A percentile compares a stretch with the other conserved stretches of the same genome.
Evolutionary conservation across 305 asterid species (phyloP).

Genomic region (Caryopteris hybrid): DNA sequence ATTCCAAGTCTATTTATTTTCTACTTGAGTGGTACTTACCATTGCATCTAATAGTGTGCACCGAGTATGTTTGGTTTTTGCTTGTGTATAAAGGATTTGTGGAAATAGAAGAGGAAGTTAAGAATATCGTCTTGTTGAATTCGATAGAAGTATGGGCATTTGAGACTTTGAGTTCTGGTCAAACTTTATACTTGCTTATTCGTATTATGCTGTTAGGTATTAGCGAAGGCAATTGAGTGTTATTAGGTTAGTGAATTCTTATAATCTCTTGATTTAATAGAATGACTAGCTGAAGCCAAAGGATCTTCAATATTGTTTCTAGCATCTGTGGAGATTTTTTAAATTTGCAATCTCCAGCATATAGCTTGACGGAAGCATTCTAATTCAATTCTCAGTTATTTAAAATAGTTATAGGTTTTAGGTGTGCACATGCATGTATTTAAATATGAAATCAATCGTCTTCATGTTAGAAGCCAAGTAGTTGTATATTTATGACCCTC

Average conservation of each 20-base stretch:
- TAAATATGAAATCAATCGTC: neutral
- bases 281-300: constrained; percentile 17
- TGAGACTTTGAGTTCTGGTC: neutral
- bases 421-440: neutral
- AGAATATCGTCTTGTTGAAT: neutral
- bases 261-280: constrained; percentile 1
- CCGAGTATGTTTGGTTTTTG: neutral
- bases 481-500: neutral
- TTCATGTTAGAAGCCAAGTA: neutral
- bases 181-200: neutral
- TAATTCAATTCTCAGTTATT: neutral
- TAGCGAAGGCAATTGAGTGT: neutral
- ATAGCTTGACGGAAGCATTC: constrained; percentile 2
- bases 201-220: neutral
- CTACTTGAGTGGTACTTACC: neutral
- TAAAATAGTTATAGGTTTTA: neutral
- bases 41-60: constrained; percentile 10
- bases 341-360: neutral
- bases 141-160: neutral
- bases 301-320: neutral
- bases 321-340: neutral
- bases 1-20: constrained; percentile 4
- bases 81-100: neutral
- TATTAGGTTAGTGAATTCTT: constrained; percentile 7
- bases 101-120: neutral